These are phyloP conservation scores for Skeletonema menzelii DNA, from an alignment of 108 stramenopile species.

Conservation along the genomic window DNA sequence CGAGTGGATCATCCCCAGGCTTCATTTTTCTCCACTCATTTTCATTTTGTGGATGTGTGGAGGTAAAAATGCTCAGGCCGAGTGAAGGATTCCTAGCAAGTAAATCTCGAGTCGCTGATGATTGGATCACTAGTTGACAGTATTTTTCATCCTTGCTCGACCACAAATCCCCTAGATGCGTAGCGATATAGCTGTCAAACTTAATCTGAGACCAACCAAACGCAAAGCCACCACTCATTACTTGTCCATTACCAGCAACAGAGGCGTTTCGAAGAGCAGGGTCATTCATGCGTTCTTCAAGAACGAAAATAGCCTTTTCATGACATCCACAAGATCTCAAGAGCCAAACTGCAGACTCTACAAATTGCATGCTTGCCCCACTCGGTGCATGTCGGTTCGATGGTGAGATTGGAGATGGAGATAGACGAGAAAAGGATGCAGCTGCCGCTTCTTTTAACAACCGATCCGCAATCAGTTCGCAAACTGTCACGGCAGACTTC, in stretches of 20 bases:
- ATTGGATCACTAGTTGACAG: slow-evolving; percentile 67
- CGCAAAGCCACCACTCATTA: slow-evolving; percentile 24
- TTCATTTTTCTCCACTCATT: slow-evolving; percentile 66
- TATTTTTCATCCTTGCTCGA: slow-evolving; percentile 55
- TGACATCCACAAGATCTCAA: slow-evolving; percentile 81
- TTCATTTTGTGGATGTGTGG: slow-evolving; percentile 74
- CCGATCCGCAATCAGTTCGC: slow-evolving; percentile 65
- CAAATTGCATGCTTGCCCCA: slow-evolving; percentile 60
- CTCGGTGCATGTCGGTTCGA: slow-evolving; percentile 26
- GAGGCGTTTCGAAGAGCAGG: slow-evolving; percentile 44
- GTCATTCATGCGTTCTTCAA: slow-evolving; percentile 56
- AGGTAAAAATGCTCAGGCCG: slow-evolving; percentile 86
- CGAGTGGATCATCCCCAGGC: slow-evolving; percentile 69
- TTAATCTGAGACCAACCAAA: slow-evolving; percentile 84
- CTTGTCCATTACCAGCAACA: slow-evolving; percentile 8
- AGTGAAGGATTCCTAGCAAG: slow-evolving; percentile 75
- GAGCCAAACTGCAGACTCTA: slow-evolving; percentile 86
- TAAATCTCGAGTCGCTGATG: slow-evolving; percentile 64
- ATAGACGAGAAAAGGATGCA: slow-evolving; percentile 37
- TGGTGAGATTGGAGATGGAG: slow-evolving; percentile 25
- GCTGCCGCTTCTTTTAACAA: slow-evolving; percentile 59
- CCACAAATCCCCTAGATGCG: slow-evolving; percentile 88
- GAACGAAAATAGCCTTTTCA: slow-evolving; percentile 70
- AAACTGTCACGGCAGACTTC: slow-evolving; percentile 62
- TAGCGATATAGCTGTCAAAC: slow-evolving; percentile 82